Conservation (phyloP, 2,329 filamentous ascomycete species). For the Aphanocladium album region DNA sequence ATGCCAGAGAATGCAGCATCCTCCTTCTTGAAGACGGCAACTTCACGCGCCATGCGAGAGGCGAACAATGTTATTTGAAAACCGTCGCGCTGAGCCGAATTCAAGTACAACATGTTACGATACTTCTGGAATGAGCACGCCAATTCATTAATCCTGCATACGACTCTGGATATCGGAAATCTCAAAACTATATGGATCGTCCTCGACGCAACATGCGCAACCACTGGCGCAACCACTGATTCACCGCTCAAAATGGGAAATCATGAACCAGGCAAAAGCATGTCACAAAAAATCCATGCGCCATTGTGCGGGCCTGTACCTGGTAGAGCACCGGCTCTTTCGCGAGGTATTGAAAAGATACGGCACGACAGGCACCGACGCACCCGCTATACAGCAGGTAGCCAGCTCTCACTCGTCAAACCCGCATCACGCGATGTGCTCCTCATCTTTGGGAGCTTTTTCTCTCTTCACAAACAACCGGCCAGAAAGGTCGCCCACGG, state of each 20-base stretch:
- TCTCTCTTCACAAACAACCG: not conserved
- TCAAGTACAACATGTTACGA: not conserved
- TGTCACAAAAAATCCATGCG: too few species aligned
- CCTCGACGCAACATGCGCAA: too few species aligned
- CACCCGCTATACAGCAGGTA: not conserved
- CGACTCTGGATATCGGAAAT: too few species aligned
- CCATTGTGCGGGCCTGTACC: too few species aligned
- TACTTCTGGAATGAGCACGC: too few species aligned
- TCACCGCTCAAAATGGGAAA: too few species aligned
- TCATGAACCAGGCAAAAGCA: too few species aligned
- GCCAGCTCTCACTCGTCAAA: not conserved
- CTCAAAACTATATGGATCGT: too few species aligned
- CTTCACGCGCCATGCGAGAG: slow-evolving; percentile 33
- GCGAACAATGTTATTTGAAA: slow-evolving; percentile 30
- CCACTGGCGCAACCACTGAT: too few species aligned
- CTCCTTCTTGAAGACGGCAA: slow-evolving; percentile 38
- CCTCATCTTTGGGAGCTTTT: not conserved
- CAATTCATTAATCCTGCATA: too few species aligned
- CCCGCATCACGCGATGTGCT: not conserved
- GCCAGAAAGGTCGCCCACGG: not conserved
- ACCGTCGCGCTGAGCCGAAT: not conserved
- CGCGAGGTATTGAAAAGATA: too few species aligned
- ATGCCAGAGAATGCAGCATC: slow-evolving; percentile 37
- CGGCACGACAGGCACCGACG: too few species aligned
- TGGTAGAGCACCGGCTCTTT: not conserved